These are phyloP conservation scores for Vaccinium vitisidaea DNA, from an alignment of 148 eudicot species.

Conservation along the genomic window DNA sequence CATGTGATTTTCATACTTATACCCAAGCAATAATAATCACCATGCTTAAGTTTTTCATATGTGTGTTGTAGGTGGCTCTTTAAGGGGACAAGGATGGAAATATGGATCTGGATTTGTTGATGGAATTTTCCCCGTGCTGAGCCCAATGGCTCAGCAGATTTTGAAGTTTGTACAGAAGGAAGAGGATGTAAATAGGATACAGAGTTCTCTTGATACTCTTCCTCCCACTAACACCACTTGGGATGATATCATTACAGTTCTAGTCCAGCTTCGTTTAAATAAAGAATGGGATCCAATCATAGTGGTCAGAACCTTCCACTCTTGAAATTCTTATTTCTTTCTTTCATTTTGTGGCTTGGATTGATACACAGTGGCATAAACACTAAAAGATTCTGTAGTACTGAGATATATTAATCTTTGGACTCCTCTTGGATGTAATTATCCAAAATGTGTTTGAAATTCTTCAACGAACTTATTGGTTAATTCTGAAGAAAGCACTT, in stretches of 20 bases:
- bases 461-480: not conserved
- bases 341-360: not conserved
- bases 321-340: not conserved
- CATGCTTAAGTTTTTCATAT: not conserved
- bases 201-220: slow-evolving; percentile 59
- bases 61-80: slow-evolving; percentile 57
- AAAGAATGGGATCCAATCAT: slow-evolving; percentile 70
- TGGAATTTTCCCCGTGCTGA: slow-evolving; percentile 82
- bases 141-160: slow-evolving; percentile 63
- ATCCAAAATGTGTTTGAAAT: not conserved
- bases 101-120: slow-evolving; percentile 91
- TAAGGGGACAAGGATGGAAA: slow-evolving; percentile 87
- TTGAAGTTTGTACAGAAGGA: slow-evolving; percentile 56
- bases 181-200: slow-evolving; percentile 47
- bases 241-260: slow-evolving; percentile 71
- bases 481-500: not conserved
- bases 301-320: slow-evolving; percentile 34
- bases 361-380: not conserved
- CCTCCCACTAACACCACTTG: slow-evolving; percentile 67
- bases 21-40: not conserved
- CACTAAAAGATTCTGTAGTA: not conserved
- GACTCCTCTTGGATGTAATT: not conserved
- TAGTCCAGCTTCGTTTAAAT: slow-evolving; percentile 71
- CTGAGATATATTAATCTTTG: not conserved
- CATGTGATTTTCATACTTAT: not conserved